Evolutionary conservation across 148 eudicot genomes (phyloP), one percentile per base, ranked within the genome.

Genomic region (Spergularia bocconei): DNA sequence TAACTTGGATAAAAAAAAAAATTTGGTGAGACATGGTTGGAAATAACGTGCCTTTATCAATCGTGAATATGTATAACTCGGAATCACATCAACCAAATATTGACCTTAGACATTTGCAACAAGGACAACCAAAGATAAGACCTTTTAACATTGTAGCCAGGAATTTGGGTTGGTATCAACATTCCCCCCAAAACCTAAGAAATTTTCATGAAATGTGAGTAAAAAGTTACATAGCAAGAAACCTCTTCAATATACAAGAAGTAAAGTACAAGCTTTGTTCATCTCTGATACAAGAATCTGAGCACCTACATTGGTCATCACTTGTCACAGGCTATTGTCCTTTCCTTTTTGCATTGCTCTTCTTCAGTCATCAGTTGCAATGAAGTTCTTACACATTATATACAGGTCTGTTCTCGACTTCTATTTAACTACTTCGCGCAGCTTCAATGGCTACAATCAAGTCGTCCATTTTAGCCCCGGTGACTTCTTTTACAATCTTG

Each of bases 381-480:
- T 48, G 51, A 52, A 41, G 75, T 13, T 75, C 70, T 69, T 79
- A 63, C 67, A 64, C 11, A 57, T 23, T n/a, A 70, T 80, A 75
- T 80, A 71, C 82, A 79, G 50, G 53, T 14, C 29, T 29, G 33
- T 33, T 44, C n/a, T 29, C 9, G 47, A 53, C 23, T 14, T 13
- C 59, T n/a, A 13, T 50, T 88, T 70, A 92, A 77, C 82, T 81
- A 56, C 81, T 77, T 80, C 89, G 77, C 9, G 72, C 93, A 19
- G 71, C 63, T 14, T 95, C 90, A 63, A 95, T 92, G n/a, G 91
- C 96, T 66, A 67, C 83, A 63, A 90, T 84, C 75, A 95, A 68
- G 41, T 88, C 84, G 20, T 95, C 97, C 36, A 85, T 72, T 83
- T 92, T 95, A 62, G 97, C 96, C 57, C 97, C 97, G 0, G 97